Evolutionary conservation across 208 protist species (phyloP).

Genomic region (Entamoeba nuttalli): DNA sequence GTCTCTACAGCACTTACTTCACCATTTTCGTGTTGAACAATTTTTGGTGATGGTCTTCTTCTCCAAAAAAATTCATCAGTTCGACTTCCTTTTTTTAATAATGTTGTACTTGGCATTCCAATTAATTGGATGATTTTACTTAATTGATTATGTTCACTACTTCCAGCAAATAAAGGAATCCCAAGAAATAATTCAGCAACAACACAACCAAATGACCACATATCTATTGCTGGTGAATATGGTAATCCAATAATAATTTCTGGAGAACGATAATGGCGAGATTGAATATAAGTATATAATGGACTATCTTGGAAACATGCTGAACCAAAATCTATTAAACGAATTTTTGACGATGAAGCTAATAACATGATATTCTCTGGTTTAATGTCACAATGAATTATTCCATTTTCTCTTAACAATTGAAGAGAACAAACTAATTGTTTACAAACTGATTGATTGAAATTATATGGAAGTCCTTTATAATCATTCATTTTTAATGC

Average conservation of each 20-base stretch:
- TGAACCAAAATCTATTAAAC: background rate
- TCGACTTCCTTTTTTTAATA: background rate
- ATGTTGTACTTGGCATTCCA: background rate
- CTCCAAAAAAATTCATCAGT: background rate
- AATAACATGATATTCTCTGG: slow-evolving; percentile 54
- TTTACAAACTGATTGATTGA: slow-evolving; percentile 35
- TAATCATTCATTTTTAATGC: slow-evolving; percentile 58
- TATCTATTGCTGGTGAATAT: slow-evolving; percentile 84
- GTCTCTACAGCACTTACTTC: background rate
- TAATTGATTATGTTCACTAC: slow-evolving; percentile 53
- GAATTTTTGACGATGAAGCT: background rate
- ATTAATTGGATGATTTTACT: background rate
- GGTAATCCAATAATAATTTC: slow-evolving; percentile 79
- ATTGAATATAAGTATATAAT: slow-evolving; percentile 75
- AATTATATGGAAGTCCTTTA: slow-evolving; percentile 35
- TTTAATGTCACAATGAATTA: slow-evolving; percentile 50
- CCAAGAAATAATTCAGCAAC: slow-evolving; percentile 69
- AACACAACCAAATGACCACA: slow-evolving; percentile 93
- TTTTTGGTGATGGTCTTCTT: background rate
- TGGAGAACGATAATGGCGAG: slow-evolving; percentile 68
- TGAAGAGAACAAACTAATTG: slow-evolving; percentile 26
- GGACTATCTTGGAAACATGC: slow-evolving; percentile 51
- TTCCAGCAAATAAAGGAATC: slow-evolving; percentile 77
- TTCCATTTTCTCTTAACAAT: slow-evolving; percentile 8
- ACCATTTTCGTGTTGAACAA: no score